These are phyloP conservation scores for Ogataea hybrid DNA, from an alignment of 1,139 yeast species.

Conservation along the genomic window DNA sequence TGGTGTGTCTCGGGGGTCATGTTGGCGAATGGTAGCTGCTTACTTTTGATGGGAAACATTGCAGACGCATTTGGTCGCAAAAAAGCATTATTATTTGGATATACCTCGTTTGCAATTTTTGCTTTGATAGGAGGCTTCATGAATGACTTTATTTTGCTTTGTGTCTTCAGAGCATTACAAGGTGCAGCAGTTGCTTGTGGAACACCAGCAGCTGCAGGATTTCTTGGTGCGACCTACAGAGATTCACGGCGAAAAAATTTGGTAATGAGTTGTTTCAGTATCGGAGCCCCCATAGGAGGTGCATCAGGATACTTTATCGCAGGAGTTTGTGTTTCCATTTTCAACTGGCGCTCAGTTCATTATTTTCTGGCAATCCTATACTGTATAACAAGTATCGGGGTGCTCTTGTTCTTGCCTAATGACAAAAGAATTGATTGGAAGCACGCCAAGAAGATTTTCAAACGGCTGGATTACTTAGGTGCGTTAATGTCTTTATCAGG, in stretches of 20 bases:
- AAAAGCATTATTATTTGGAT: slow-evolving; percentile 36
- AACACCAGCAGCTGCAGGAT: slow-evolving; percentile 45
- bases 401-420: slow-evolving; percentile 34
- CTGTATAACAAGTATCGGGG: slow-evolving; percentile 29
- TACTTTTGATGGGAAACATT: slow-evolving; percentile 41
- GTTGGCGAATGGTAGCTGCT: slow-evolving; percentile 41
- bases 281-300: slow-evolving; percentile 47
- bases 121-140: slow-evolving; percentile 41
- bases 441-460: slow-evolving; percentile 26
- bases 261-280: slow-evolving; percentile 42
- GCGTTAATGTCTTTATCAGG: slow-evolving; percentile 38
- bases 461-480: slow-evolving; percentile 38
- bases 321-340: slow-evolving; percentile 39
- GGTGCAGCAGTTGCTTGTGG: slow-evolving; percentile 41
- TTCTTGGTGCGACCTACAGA: slow-evolving; percentile 39
- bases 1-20: slow-evolving; percentile 42
- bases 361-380: slow-evolving; percentile 40
- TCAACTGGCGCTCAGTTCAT: slow-evolving; percentile 41
- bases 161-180: slow-evolving; percentile 40
- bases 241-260: slow-evolving; percentile 39
- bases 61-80: slow-evolving; percentile 45
- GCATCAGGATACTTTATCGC: slow-evolving; percentile 40
- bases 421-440: slow-evolving; percentile 29
- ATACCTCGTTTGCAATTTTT: slow-evolving; percentile 33
- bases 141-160: slow-evolving; percentile 35